Evolutionary conservation across 2,329 filamentous ascomycete genomes (phyloP), one percentile per base, ranked within the genome.

Genomic region (Neonectria sp.): DNA sequence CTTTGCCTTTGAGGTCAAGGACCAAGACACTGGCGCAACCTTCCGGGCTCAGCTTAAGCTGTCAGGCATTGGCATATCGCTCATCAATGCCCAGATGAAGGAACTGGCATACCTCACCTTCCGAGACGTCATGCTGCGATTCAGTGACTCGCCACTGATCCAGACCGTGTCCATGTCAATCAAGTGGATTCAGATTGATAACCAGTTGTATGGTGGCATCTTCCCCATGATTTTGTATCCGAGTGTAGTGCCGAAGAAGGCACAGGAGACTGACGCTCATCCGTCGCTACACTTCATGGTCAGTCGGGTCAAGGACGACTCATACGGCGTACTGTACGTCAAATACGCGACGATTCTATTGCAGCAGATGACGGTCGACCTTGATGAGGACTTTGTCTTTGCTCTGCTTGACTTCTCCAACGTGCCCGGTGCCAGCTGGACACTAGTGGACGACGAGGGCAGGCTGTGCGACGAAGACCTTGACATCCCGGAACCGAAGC

Each of bases 171-270:
- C 94, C 55, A 86, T 96, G 57, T 93, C 94, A 0, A 92, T 98
- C 79, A 98, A 99, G 80, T 99, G 97, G 97, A 96, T 99, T 31
- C 96, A 99, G 81, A 93, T 99, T 74, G 96, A 99, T 82, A 99
- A 99, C 75, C 96, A 99, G 80, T 89, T 99, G 15, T 99, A 99
- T 76, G 97, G 97, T 31, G 96, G 97, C 29, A 95, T 99, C 73
- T 99, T 99, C 86, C 96, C 96, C 0, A 97, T 99, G 83, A 90
- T 99, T 33, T 86, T 99, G 64, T 99, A 99, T 79, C 96, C 96
- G 6, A 98, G 95, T 81, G 96, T 99, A 11, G 96, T 99, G 17
- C 95, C 96, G 0, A 98, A 98, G 86, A 96, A 95, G 71, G 95
- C 94, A 40, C 95, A 96, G 77, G 96, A 99, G 80, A 96, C 97